A percentile compares a stretch with the other conserved stretches of the same genome.
Evolutionary conservation across 306 rosid genomes (phyloP).

Genomic region (Acacia acuminata): DNA sequence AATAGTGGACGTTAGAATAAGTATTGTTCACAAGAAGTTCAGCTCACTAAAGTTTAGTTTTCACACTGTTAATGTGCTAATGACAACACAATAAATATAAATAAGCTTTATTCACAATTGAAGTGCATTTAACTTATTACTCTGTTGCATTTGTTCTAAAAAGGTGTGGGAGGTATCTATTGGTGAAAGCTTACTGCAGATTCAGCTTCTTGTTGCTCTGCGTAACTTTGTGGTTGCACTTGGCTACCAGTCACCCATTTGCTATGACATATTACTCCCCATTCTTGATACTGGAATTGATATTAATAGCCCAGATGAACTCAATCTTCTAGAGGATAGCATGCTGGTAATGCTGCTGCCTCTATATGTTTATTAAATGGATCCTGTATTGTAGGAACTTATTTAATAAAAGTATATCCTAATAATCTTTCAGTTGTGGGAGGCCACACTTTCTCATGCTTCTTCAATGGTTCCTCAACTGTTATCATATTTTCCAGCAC

Average conservation of each 20-base stretch:
- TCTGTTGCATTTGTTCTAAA: constrained; percentile 29
- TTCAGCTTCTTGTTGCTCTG: constrained; percentile 92
- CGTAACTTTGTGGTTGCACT: constrained; percentile 89
- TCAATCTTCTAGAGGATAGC: constrained; percentile 95
- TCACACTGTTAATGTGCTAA: constrained; percentile 16
- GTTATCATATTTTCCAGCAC: constrained; percentile 70
- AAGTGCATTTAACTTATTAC: constrained; percentile 13
- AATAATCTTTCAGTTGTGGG: constrained; percentile 84
- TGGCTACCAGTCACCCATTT: constrained; percentile 79
- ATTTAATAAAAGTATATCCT: constrained; percentile 29
- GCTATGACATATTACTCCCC: constrained; percentile 82
- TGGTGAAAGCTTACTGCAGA: constrained; percentile 93
- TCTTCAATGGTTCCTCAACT: constrained; percentile 93
- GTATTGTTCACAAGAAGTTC: background rate
- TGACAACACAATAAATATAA: constrained; percentile 19
- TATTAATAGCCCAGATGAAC: constrained; percentile 86
- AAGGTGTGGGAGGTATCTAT: constrained; percentile 96
- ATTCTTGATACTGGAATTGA: constrained; percentile 83
- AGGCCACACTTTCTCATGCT: constrained; percentile 91
- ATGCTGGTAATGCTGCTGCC: constrained; percentile 73
- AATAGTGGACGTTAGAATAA: constrained; percentile 4
- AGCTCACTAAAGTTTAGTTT: constrained; percentile 23
- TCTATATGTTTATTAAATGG: constrained; percentile 16
- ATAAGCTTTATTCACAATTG: constrained; percentile 15
- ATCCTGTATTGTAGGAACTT: constrained; percentile 18